Conservation (phyloP, 805 yeast genomes). For the Zygoascus bituminiphila region DNA sequence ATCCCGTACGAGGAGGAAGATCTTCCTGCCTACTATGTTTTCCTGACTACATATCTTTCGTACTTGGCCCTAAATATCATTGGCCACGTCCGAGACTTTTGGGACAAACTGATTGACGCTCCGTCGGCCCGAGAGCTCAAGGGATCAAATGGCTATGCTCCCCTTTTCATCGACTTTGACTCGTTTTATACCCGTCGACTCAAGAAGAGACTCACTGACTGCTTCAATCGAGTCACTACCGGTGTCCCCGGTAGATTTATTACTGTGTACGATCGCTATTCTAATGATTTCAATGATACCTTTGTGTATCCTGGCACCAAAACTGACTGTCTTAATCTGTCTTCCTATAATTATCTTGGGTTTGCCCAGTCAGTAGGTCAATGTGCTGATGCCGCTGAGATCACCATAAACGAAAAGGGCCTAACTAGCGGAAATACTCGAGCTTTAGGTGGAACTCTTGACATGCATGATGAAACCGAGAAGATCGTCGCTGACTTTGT, state of each 20-base stretch:
- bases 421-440: constrained; percentile 74
- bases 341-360: constrained; percentile 91
- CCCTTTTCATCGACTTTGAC: constrained; percentile 91
- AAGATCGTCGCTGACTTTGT: constrained; percentile 70
- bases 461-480: constrained; percentile 69
- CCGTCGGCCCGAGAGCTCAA: constrained; percentile 53
- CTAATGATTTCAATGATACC: constrained; percentile 54
- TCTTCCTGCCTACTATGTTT: constrained; percentile 78
- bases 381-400: constrained; percentile 74
- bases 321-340: constrained; percentile 71
- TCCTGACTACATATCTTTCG: constrained; percentile 75
- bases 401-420: constrained; percentile 60
- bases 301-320: constrained; percentile 71
- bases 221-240: constrained; percentile 91
- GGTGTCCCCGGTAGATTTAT: constrained; percentile 96
- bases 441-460: constrained; percentile 63
- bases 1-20: constrained; percentile 53
- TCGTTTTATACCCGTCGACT: constrained; percentile 87
- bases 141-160: constrained; percentile 86
- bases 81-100: constrained; percentile 86
- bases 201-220: constrained; percentile 85
- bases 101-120: constrained; percentile 41
- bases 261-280: constrained; percentile 67
- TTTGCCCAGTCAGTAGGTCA: constrained; percentile 92
- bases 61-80: constrained; percentile 76